phyloP scores from a whole-genome alignment of 2,329 filamentous ascomycete species.

The Aspergillus aculeatus region DNA sequence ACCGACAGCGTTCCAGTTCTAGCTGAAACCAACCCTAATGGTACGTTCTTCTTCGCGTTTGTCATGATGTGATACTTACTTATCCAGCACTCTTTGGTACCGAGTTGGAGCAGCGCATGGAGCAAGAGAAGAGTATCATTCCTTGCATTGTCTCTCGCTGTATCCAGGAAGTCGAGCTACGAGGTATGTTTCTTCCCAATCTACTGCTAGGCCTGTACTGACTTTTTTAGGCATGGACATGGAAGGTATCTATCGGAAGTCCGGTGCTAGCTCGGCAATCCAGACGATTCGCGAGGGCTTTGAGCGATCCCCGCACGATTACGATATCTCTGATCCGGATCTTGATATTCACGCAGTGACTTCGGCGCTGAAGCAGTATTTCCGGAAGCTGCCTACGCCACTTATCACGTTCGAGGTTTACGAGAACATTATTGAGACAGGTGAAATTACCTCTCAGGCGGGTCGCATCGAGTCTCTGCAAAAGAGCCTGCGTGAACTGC shows the following conservation, averaged over 20 bases:
- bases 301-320: slow-evolving; percentile 71
- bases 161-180: slow-evolving; percentile 92
- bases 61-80: slow-evolving; percentile 11
- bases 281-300: slow-evolving; percentile 90
- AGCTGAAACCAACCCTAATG: slow-evolving; percentile 36
- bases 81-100: slow-evolving; percentile 73
- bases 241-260: slow-evolving; percentile 97
- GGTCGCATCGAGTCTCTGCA: slow-evolving; percentile 71
- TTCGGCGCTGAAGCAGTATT: slow-evolving; percentile 94
- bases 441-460: slow-evolving; percentile 61
- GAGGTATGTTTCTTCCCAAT: slow-evolving; percentile 54
- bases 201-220: slow-evolving; percentile 9
- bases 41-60: slow-evolving; percentile 31
- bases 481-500: slow-evolving; percentile 73
- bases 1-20: slow-evolving; percentile 46
- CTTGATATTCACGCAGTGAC: slow-evolving; percentile 96
- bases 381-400: slow-evolving; percentile 85
- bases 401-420: slow-evolving; percentile 92
- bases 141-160: slow-evolving; percentile 88
- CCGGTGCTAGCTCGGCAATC: slow-evolving; percentile 86
- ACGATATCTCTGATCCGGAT: slow-evolving; percentile 88
- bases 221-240: slow-evolving; percentile 70
- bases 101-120: slow-evolving; percentile 79
- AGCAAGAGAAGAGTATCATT: slow-evolving; percentile 84
- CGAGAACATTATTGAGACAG: slow-evolving; percentile 73